Evolutionary conservation across 192 early-diverging fungal genomes (phyloP).

Genomic region (Entomortierella beljakovae): DNA sequence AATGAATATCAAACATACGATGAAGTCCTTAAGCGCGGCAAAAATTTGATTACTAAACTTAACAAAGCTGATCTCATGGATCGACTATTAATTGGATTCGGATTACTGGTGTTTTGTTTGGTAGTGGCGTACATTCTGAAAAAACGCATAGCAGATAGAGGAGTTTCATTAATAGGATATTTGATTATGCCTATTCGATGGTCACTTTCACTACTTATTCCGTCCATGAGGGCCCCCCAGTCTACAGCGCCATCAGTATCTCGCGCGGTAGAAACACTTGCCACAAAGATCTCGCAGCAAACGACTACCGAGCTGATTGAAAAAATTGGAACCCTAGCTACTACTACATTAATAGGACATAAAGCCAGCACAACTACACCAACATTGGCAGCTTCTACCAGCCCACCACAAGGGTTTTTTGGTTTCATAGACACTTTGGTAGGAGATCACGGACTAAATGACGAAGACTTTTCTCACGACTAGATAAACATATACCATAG

Average conservation of each 20-base stretch:
- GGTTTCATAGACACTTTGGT: slow-evolving; percentile 30
- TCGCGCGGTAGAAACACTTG: neutral
- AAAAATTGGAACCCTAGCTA: neutral
- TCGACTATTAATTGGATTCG: slow-evolving; percentile 68
- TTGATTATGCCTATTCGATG: slow-evolving; percentile 46
- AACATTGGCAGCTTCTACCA: slow-evolving; percentile 6
- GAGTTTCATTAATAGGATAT: slow-evolving; percentile 47
- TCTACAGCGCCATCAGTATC: neutral
- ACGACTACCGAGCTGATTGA: neutral
- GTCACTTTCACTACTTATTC: slow-evolving; percentile 32
- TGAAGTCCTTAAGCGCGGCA: slow-evolving; percentile 64
- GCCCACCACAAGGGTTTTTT: slow-evolving; percentile 25
- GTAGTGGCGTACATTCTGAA: slow-evolving; percentile 76
- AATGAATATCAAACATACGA: slow-evolving; percentile 69
- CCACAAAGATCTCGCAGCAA: slow-evolving; percentile 1
- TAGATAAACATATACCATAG: too few relatives aligned
- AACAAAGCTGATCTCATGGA: slow-evolving; percentile 78
- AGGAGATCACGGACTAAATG: slow-evolving; percentile 12
- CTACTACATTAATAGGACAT: neutral
- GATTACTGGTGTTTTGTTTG: slow-evolving; percentile 66
- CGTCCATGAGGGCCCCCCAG: slow-evolving; percentile 18
- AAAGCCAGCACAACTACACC: neutral
- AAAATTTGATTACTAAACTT: slow-evolving; percentile 71
- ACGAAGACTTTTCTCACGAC: neutral
- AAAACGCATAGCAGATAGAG: slow-evolving; percentile 69